Evolutionary conservation across 164 flowering plant genomes (phyloP), one percentile per base, ranked within the genome.

Genomic region (Chimonanthus salicifolius): DNA sequence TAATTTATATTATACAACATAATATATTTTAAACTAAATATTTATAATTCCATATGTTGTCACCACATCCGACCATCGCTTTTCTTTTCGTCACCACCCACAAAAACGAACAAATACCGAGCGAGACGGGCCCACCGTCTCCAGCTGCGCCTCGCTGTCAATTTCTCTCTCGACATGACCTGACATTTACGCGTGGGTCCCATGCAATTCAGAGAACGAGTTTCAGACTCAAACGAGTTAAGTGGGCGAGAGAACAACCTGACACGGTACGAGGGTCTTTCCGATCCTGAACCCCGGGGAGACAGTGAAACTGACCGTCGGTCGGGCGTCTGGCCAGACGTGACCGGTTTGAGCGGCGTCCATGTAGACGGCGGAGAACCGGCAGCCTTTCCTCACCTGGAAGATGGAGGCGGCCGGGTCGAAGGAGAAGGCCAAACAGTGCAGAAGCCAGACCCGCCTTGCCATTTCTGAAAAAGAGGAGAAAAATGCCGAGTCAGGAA

Each of bases 281-380:
- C 95, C 88, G 2, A 90, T 84, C 76, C 78, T 88, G 80, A 94
- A 94, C 18, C 98, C 98, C 0, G 98, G 98, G 7, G 87, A 88
- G 60, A 92, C 94, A 64, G 93, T 86, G 76, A 94, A 94, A 48
- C 84, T 84, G 65, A 89, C 95, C 74, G 69, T 67, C 1, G 83
- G 58, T 6, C 71, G 75, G 21, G 67, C 75, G 46, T 71, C 81
- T 54, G 15, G n/a, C 4, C 45, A 69, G 4, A 18, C 67, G 20
- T 70, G 67, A 8, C 67, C 44, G 0, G 69, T 81, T 0, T 86
- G 86, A 84, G 2, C 81, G 75, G 44, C 85, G 68, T 90, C 94
- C 98, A 94, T 92, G 86, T 85, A 90, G 16, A 92, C 88, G 18
- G 92, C 94, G 0, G 98, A 92, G 76, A 92, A 92, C 50, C 92